phyloP scores from a whole-genome alignment of 2,329 filamentous ascomycete genomes.

The Fusarium sp. region DNA sequence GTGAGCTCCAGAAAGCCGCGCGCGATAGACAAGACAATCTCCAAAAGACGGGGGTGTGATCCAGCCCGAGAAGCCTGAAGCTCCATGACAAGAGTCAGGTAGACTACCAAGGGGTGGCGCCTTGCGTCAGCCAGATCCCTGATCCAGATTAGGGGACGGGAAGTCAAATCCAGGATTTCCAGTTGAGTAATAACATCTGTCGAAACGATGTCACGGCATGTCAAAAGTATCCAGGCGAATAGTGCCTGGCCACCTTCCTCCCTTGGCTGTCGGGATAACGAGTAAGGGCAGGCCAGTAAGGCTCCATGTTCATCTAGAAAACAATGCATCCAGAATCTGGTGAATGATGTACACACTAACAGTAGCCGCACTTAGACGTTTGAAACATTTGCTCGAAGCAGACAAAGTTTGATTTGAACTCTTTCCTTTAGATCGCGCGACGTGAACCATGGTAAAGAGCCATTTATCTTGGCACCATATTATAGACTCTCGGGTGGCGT shows the following conservation, averaged over 20 bases:
- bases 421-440: slow-evolving; percentile 16
- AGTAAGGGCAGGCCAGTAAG: slow-evolving; percentile 25
- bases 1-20: slow-evolving; percentile 44
- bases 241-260: slow-evolving; percentile 37
- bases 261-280: slow-evolving; percentile 23
- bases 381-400: slow-evolving; percentile 29
- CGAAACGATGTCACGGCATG: slow-evolving; percentile 17
- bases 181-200: slow-evolving; percentile 13
- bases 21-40: slow-evolving; percentile 33
- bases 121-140: slow-evolving; percentile 49
- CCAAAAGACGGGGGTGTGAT: slow-evolving; percentile 30
- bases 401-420: slow-evolving; percentile 15
- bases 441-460: slow-evolving; percentile 17
- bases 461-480: slow-evolving; percentile 29
- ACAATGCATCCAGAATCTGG: background rate
- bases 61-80: slow-evolving; percentile 10
- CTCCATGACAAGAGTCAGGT: slow-evolving; percentile 44
- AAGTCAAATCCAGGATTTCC: slow-evolving; percentile 33
- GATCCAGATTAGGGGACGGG: slow-evolving; percentile 46
- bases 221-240: background rate
- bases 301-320: slow-evolving; percentile 4
- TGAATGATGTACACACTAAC: slow-evolving; percentile 12
- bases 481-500: slow-evolving; percentile 21
- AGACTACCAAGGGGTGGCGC: slow-evolving; percentile 35
- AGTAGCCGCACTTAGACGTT: slow-evolving; percentile 39